A percentile compares a stretch with the other conserved stretches of the same genome.
phyloP scores from a whole-genome alignment of 1,284 basidiomycete genomes.

The Inonotus hispidus region DNA sequence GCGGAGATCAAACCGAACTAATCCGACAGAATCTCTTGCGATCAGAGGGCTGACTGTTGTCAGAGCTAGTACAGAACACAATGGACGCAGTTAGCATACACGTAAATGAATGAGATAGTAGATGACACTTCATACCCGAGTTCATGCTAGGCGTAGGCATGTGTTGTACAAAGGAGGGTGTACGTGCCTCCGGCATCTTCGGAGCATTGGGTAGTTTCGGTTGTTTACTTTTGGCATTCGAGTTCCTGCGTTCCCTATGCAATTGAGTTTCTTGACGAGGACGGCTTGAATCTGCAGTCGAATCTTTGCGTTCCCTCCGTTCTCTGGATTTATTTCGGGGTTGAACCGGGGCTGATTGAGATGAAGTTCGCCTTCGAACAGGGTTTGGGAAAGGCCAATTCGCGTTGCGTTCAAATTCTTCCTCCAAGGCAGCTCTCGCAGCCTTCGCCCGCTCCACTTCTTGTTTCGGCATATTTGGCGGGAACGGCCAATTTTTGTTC shows the following conservation, averaged over 20 bases:
- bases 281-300: not conserved
- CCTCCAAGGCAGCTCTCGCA: not conserved
- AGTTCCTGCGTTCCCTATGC: not conserved
- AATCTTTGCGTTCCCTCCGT: not conserved
- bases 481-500: slow-evolving; percentile 10
- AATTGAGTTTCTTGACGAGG: not conserved
- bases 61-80: not conserved
- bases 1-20: slow-evolving; percentile 10
- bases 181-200: not conserved
- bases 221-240: not conserved
- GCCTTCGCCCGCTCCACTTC: not conserved
- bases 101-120: not conserved
- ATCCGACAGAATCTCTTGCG: not conserved
- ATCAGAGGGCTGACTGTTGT: not conserved
- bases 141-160: not conserved
- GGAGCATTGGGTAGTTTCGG: not conserved
- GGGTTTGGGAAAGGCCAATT: slow-evolving; percentile 6
- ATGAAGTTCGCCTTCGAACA: not conserved
- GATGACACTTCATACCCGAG: not conserved
- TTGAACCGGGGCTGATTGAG: not conserved
- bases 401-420: not conserved
- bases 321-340: not conserved
- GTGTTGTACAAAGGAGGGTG: not conserved
- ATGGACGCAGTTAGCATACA: not conserved
- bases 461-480: not conserved